Evolutionary conservation across 768 basidiomycete genomes (phyloP).

Genomic region (Pulveroboletus ravenelii): DNA sequence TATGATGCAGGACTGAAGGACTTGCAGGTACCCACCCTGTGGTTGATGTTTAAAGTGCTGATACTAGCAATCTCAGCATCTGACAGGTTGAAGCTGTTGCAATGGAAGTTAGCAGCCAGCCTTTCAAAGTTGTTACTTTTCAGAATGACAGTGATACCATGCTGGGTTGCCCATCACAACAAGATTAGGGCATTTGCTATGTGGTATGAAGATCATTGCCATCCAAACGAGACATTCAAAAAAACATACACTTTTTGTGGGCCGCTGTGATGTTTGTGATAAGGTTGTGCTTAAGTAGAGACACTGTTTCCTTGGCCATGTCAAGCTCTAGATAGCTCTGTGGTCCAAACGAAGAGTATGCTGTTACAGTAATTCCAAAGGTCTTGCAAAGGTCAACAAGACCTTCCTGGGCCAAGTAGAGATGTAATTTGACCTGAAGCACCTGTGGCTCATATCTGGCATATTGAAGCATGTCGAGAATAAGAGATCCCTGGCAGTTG

Average conservation of each 20-base stretch:
- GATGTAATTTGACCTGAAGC: conserved; percentile 59
- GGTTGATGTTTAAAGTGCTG: conserved; percentile 53
- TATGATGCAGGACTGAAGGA: neutral
- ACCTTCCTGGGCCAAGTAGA: conserved; percentile 47
- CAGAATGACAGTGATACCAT: conserved; percentile 69
- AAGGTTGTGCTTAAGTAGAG: conserved; percentile 48
- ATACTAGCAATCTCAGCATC: conserved; percentile 58
- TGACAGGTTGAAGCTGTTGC: conserved; percentile 45
- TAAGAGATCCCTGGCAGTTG: conserved; percentile 67
- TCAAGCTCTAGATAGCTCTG: conserved; percentile 62
- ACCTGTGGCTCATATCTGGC: conserved; percentile 60
- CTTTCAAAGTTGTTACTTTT: conserved; percentile 52
- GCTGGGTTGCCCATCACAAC: conserved; percentile 76
- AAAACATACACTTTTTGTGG: conserved; percentile 47
- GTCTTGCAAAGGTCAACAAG: conserved; percentile 41
- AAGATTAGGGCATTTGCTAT: conserved; percentile 60
- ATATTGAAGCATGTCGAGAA: conserved; percentile 75
- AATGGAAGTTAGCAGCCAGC: conserved; percentile 42
- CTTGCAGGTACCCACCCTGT: conserved; percentile 45
- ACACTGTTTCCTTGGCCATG: conserved; percentile 45
- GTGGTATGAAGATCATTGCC: conserved; percentile 2
- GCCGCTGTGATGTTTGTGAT: conserved; percentile 43
- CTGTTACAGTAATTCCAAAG: conserved; percentile 50
- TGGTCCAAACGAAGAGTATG: conserved; percentile 53
- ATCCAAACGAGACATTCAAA: neutral